Base-by-base conservation (phyloP, 2,329 filamentous ascomycete species). In the Cordyceps cateniannulata region DNA sequence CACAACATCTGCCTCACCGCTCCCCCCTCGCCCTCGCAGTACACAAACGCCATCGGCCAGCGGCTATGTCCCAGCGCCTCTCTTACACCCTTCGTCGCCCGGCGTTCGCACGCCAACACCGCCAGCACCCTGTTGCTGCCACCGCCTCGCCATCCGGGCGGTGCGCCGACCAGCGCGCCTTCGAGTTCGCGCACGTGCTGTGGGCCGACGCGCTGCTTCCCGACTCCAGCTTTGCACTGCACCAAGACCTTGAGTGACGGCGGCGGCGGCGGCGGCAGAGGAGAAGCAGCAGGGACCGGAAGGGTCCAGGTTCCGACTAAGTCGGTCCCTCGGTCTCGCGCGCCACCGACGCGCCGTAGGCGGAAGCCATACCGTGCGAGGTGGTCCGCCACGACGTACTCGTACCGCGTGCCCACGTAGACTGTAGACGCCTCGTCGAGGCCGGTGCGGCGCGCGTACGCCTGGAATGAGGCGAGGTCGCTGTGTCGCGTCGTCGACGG, bases 21-120 rank as follows among this genome's bases (percentile, higher is more conserved):
- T 0, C 89, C 89, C 2, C 89, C 89, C 3, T 81, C 69, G 0
- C 89, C 67, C 1, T 81, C 81, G 62, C 89, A 85, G 60, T 83
- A 84, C 27, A 90, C 72, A 67, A 85, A 96, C 0, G 86, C 86
- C 79, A 96, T 82, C 1, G 91, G 89, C 76, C 83, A 86, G 42
- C 76, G 72, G 69, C 88, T 89, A 62, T 84, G 77, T 5, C 81
- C 81, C 65, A 97, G 69, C 25, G 90, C 85, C 52, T 91, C 86
- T 61, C 90, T 77, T 3, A 96, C 85, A 1, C 93, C 93, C 68
- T 85, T 89, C 0, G 92, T 96, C 35, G 91, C 89, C 58, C 85
- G 79, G 63, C 81, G 79, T 64, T 87, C 85, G 3, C 85, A 82
- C 25, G 89, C 87, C 59, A 97, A 73, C 18, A 96, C 69, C 0